Percentiles rank a stretch among this genome's conserved stretches.
phyloP scores from a whole-genome alignment of 208 protist species.

The Leishmania tropica region DNA sequence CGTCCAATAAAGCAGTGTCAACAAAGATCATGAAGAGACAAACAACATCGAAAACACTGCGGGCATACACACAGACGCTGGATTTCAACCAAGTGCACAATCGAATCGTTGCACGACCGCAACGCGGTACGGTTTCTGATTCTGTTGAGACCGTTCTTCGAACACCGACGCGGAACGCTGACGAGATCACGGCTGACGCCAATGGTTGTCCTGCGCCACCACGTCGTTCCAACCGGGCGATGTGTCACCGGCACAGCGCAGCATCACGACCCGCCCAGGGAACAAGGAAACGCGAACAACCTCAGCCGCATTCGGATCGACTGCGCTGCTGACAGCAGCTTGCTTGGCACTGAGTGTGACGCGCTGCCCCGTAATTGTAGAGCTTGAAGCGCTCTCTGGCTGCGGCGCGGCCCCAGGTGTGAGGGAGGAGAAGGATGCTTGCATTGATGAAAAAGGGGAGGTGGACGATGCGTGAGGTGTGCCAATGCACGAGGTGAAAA shows the following conservation, averaged over 20 bases:
- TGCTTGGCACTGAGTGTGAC: slow-evolving; percentile 43
- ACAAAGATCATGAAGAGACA: background rate
- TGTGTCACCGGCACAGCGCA: slow-evolving; percentile 24
- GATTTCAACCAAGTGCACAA: background rate
- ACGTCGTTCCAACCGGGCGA: slow-evolving; percentile 40
- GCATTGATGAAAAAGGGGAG: background rate
- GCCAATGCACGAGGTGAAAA: background rate
- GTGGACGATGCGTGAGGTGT: background rate
- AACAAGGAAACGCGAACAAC: slow-evolving; percentile 33
- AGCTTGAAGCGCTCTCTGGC: background rate
- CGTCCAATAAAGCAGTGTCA: background rate
- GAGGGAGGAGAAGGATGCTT: background rate
- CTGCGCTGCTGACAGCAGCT: slow-evolving; percentile 11
- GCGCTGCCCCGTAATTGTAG: slow-evolving; percentile 26
- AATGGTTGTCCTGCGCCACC: slow-evolving; percentile 14
- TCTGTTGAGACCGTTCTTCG: background rate
- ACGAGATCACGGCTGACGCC: background rate
- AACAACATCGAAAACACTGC: background rate
- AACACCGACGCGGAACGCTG: background rate
- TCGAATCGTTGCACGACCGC: background rate
- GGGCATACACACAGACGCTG: background rate
- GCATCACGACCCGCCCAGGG: slow-evolving; percentile 27
- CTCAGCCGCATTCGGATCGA: slow-evolving; percentile 30
- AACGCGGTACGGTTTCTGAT: background rate
- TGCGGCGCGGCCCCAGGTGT: background rate